Conservation (phyloP, 1,284 basidiomycete genomes). For the Calocybe gambosa region DNA sequence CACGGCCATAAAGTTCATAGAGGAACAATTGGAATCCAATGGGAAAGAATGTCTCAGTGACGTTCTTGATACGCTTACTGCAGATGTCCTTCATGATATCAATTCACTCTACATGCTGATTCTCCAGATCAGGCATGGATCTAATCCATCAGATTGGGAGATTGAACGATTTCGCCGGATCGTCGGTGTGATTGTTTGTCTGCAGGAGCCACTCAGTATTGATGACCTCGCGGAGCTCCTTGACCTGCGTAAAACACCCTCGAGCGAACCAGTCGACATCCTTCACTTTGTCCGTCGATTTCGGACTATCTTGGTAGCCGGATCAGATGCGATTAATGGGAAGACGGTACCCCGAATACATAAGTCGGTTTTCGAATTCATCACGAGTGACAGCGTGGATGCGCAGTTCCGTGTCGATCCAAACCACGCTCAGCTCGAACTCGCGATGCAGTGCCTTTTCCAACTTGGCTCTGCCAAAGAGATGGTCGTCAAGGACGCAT, state of each 20-base stretch:
- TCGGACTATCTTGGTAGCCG: conserved; percentile 9
- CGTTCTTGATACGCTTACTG: conserved; percentile 4
- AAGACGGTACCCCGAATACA: conserved; percentile 3
- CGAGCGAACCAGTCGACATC: conserved; percentile 1
- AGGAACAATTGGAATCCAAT: not conserved
- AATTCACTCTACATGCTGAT: not conserved
- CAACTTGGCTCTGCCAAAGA: not conserved
- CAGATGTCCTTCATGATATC: not conserved
- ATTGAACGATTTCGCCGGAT: conserved; percentile 4
- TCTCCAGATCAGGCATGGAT: not conserved
- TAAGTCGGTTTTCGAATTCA: not conserved
- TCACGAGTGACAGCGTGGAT: not conserved
- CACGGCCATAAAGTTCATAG: no score
- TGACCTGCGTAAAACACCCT: not conserved
- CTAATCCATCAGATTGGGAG: not conserved
- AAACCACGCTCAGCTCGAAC: not conserved
- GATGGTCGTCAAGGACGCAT: not conserved
- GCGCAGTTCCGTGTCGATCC: no score
- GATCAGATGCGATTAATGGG: conserved; percentile 5
- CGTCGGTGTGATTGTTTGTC: conserved; percentile 4
- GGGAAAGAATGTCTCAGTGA: conserved; percentile 5
- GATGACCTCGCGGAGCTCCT: conserved; percentile 1
- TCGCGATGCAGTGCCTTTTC: not conserved
- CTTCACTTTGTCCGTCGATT: not conserved
- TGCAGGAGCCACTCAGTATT: conserved; percentile 8